phyloP scores from a whole-genome alignment of 441 rosid species.

The Melastoma candidum region DNA sequence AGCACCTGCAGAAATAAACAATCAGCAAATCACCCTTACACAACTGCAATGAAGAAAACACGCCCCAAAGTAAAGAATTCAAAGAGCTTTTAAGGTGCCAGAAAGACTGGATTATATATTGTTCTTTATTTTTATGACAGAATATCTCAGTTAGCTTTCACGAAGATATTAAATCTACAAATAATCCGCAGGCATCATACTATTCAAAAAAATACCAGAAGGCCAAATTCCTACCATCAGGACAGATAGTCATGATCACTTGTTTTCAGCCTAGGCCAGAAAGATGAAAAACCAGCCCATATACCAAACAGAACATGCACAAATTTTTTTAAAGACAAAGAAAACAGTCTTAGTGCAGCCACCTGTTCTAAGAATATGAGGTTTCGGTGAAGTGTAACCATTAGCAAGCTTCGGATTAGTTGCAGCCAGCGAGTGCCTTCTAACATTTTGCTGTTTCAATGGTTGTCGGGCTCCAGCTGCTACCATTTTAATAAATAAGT shows the following conservation, averaged over 20 bases:
- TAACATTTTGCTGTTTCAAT: constrained; percentile 38
- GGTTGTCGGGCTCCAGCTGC: constrained; percentile 47
- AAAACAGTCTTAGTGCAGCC: constrained; percentile 7
- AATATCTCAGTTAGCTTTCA: no score
- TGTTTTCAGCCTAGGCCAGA: no score
- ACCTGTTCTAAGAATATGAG: constrained; percentile 24
- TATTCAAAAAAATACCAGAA: no score
- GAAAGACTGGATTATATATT: background rate
- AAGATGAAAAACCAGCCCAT: no score
- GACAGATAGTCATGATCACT: no score
- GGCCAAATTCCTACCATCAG: no score
- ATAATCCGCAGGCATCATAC: no score
- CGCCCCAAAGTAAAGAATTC: background rate
- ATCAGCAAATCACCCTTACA: background rate
- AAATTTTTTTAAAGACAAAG: background rate
- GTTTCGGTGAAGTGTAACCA: constrained; percentile 34
- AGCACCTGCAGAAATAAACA: constrained; percentile 31
- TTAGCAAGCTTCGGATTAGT: constrained; percentile 35
- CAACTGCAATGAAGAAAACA: background rate
- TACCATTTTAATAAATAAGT: background rate
- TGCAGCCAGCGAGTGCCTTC: constrained; percentile 35
- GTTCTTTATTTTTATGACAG: no score
- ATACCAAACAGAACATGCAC: background rate
- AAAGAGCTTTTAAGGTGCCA: background rate
- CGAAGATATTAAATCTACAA: no score